Evolutionary conservation across 306 rosid genomes (phyloP), one percentile per base, ranked within the genome.

Genomic region (Cicer judaicum): DNA sequence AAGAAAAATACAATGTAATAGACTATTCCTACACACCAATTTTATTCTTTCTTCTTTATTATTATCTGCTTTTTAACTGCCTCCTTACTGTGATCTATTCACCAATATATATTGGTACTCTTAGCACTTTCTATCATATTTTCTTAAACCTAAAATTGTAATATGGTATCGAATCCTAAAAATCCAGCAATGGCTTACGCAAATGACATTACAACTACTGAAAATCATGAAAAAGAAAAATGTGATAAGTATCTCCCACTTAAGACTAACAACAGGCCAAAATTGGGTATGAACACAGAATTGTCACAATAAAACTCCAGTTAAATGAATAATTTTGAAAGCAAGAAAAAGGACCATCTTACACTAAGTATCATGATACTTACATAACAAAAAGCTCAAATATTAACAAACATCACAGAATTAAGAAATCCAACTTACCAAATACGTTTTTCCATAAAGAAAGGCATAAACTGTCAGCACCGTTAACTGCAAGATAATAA

Each of bases 391-490:
- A n/a, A 56, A 63, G 56, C 77, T 16, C 46, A 77, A 41, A 80
- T 66, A 38, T 11, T 7, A 50, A 70, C 44, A 72, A 40, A 21
- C 46, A 65, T 43, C 29, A 34, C 29, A 10, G 57, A 46, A 34
- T 52, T 34, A 65, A 43, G n/a, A 75, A 70, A 46, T 64, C 67
- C 68, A 80, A 80, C 97, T 78, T 82, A 93, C 97, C 93, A 93
- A 66, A 85, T 93, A 93, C 1, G 84, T 48, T 81, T 82, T 91
- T 75, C 98, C 98, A 72, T 91, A 93, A 42, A 93, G 97, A 79
- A 91, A 93, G 79, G 86, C 29, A 81, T 84, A 93, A 8, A 93
- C 96, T 47, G 93, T 88, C 78, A 91, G 86, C 87, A 93, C 98
- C 0, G 94, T 91, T 84, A 93, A 82, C 98, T 93, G 97, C 91